phyloP scores from a whole-genome alignment of 371 early-diverging fungal species.

The Haplosporangium sp. region DNA sequence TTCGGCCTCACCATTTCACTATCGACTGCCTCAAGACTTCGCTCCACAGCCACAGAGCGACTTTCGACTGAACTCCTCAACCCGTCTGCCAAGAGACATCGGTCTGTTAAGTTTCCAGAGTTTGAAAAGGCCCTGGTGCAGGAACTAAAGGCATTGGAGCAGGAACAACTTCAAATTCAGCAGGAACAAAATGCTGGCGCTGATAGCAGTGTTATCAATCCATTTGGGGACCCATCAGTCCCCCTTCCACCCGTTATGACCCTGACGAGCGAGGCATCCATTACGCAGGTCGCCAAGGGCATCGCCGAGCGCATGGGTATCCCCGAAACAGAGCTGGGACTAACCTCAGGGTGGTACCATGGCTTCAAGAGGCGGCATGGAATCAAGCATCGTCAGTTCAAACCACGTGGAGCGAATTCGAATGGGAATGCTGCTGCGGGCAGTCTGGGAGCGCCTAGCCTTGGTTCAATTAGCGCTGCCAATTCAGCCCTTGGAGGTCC shows the following conservation, averaged over 20 bases:
- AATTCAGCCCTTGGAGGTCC: conserved; percentile 9
- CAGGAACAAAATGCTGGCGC: conserved; percentile 43
- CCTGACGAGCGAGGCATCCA: conserved; percentile 52
- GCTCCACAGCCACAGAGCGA: conserved; percentile 47
- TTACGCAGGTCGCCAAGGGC: conserved; percentile 54
- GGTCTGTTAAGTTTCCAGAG: conserved; percentile 54
- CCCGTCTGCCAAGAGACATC: conserved; percentile 53
- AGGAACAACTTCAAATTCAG: conserved; percentile 51
- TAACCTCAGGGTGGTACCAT: conserved; percentile 55
- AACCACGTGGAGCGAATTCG: conserved; percentile 19
- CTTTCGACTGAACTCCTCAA: conserved; percentile 51
- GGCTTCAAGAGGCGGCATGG: conserved; percentile 54
- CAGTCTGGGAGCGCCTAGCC: conserved; percentile 18
- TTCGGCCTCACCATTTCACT: conserved; percentile 54
- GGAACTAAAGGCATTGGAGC: conserved; percentile 51
- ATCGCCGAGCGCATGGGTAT: conserved; percentile 56
- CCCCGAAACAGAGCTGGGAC: conserved; percentile 43
- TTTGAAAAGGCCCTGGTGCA: conserved; percentile 52
- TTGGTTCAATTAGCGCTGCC: conserved; percentile 17
- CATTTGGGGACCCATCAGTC: conserved; percentile 17
- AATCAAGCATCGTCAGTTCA: conserved; percentile 55
- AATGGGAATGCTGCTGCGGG: conserved; percentile 9
- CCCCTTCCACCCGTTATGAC: conserved; percentile 50
- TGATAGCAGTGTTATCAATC: not conserved
- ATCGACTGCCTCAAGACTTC: conserved; percentile 49